Base-by-base conservation (phyloP, 306 rosid genomes). In the Cucumis melo region DNA sequence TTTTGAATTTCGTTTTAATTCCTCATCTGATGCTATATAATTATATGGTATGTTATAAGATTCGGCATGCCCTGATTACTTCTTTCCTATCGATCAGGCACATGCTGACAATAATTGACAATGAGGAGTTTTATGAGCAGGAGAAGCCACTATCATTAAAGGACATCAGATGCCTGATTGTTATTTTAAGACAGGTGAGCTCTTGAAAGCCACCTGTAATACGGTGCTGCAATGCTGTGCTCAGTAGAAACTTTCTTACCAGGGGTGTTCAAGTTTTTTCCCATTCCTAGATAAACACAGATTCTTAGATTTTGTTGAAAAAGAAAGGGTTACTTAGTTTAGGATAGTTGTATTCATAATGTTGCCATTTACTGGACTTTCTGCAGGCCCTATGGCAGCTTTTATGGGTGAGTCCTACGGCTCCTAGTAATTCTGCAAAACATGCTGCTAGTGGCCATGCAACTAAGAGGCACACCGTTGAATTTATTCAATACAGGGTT, bases 381-480 rank as follows among this genome's bases (percentile, higher is more conserved):
- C 76, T 88, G 88, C 91, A 94, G 98, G 96, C 93, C 76, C 85
- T 94, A 20, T 94, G 98, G 98, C 97, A 91, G 87, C 92, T 94
- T 80, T 87, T 94, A 74, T 91, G 97, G 97, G 87, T 87, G 83
- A 91, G 86, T 83, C 98, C 88, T 76, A 79, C 81, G 32, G 60
- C 91, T 53, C 78, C 91, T 53, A 10, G 85, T 84, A 84, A 80
- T 86, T 85, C 85, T 29, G 68, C 46, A 48, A 94, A 87, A 83
- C 78, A 81, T 78, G 73, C 73, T 76, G 46, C 84, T 32, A 81
- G 77, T 62, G 42, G 75, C 72, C 63, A 81, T 78, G 81, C 85
- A 77, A 79, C 76, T 78, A 93, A 89, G 87, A 89, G 81, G 85
- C 85, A 84, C 56, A 73, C 91, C 53, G 77, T 89, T 73, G 96